Percentiles rank a stretch among this genome's conserved stretches.
phyloP scores from a whole-genome alignment of 83 land plant species.

The Diphasiastrum complanatum region DNA sequence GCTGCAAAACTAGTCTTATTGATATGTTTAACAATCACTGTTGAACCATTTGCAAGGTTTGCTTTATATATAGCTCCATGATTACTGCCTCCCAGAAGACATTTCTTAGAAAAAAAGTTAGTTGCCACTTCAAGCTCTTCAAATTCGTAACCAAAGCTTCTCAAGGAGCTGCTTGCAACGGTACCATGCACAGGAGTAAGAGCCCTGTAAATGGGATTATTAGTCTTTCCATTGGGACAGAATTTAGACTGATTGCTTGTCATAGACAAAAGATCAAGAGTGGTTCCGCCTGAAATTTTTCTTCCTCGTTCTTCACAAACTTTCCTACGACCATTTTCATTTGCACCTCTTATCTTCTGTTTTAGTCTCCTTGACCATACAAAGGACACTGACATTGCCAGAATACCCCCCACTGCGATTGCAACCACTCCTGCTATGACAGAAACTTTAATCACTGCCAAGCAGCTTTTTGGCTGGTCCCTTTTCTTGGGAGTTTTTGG shows the following conservation, averaged over 20 bases:
- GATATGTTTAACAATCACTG: constrained; percentile 66
- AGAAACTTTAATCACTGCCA: constrained; percentile 19
- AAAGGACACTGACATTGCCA: constrained; percentile 33
- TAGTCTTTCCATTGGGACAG: constrained; percentile 27
- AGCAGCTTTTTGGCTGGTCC: not conserved
- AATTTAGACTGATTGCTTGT: constrained; percentile 48
- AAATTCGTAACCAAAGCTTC: constrained; percentile 29
- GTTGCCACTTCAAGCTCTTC: constrained; percentile 86
- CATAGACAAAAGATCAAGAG: constrained; percentile 30
- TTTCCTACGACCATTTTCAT: no score
- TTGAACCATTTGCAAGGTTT: constrained; percentile 56
- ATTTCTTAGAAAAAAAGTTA: constrained; percentile 72
- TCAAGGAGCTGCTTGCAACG: not conserved
- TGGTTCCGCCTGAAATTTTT: not conserved
- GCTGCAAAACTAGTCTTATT: constrained; percentile 55
- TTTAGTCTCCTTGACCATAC: constrained; percentile 52
- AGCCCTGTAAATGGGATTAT: constrained; percentile 8
- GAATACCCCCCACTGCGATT: constrained; percentile 23
- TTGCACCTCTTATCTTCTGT: constrained; percentile 49
- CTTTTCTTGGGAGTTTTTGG: constrained; percentile 24
- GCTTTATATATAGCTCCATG: constrained; percentile 64
- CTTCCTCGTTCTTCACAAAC: not conserved
- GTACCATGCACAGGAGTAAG: constrained; percentile 15
- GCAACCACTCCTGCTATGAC: constrained; percentile 38
- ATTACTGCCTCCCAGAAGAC: constrained; percentile 59